Percentiles rank a stretch among this genome's conserved stretches.
phyloP scores from a whole-genome alignment of 768 basidiomycete species.

The Suillus hirtellus region DNA sequence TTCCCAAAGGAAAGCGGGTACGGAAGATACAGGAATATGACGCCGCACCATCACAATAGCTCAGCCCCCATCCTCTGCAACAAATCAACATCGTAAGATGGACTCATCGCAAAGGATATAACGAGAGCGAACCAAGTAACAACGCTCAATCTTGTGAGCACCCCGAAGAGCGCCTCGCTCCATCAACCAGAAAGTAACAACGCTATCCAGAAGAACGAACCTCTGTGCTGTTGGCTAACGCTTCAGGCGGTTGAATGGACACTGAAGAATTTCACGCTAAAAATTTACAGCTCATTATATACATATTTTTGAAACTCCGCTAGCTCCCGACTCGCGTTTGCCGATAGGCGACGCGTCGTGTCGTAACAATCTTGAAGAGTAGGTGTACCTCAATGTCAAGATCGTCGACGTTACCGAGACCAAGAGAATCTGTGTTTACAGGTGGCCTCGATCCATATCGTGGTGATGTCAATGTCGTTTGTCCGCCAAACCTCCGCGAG shows the following conservation, averaged over 20 bases:
- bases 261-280: conserved; percentile 40
- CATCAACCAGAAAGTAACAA: conserved; percentile 68
- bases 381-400: conserved; percentile 41
- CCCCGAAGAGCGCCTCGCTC: conserved; percentile 65
- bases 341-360: conserved; percentile 13
- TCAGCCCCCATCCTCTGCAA: conserved; percentile 40
- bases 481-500: conserved; percentile 71
- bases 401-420: conserved; percentile 48
- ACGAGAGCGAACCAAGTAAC: conserved; percentile 38
- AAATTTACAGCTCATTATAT: conserved; percentile 31
- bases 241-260: conserved; percentile 72
- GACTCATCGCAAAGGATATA: conserved; percentile 43
- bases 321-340: conserved; percentile 17
- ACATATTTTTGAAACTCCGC: conserved; percentile 31
- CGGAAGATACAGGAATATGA: conserved; percentile 85
- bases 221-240: conserved; percentile 54
- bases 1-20: conserved; percentile 43
- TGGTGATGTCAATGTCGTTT: conserved; percentile 61
- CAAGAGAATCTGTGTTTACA: conserved; percentile 69
- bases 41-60: conserved; percentile 50
- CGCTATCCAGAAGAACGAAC: conserved; percentile 59
- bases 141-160: conserved; percentile 52
- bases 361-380: background rate
- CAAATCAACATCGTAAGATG: conserved; percentile 57
- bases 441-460: conserved; percentile 66